phyloP scores from a whole-genome alignment of 2,329 filamentous ascomycete species.

The Magnaporthales sp. region DNA sequence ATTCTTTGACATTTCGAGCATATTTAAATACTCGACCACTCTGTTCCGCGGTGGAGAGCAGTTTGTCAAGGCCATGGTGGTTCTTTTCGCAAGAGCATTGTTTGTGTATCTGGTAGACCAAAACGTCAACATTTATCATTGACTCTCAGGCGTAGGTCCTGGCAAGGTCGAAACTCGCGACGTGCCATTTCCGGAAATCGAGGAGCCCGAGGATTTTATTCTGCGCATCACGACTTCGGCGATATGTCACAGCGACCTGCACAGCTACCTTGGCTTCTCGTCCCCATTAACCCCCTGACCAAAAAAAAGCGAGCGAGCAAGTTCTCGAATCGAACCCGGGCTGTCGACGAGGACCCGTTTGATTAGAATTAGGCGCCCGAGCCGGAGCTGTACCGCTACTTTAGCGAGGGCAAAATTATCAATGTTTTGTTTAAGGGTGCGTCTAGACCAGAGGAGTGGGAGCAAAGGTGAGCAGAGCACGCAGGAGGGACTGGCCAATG shows the following conservation, averaged over 20 bases:
- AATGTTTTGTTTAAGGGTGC: slow-evolving; percentile 14
- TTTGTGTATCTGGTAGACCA: too few relatives aligned
- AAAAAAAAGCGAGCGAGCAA: slow-evolving; percentile 10
- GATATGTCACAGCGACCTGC: neutral
- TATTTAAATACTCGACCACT: too few relatives aligned
- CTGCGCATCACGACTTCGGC: neutral
- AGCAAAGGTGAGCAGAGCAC: neutral
- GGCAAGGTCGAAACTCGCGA: neutral
- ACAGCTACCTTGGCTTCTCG: slow-evolving; percentile 5
- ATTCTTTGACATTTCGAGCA: too few relatives aligned
- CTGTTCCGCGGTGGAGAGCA: too few relatives aligned
- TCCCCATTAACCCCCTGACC: slow-evolving; percentile 14
- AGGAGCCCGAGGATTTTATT: neutral
- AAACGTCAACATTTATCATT: too few relatives aligned
- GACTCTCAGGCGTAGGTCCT: too few relatives aligned
- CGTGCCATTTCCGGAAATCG: neutral
- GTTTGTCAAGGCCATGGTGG: too few relatives aligned
- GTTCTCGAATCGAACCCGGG: slow-evolving; percentile 12
- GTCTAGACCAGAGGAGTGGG: neutral
- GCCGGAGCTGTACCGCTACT: slow-evolving; percentile 16
- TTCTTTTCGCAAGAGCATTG: too few relatives aligned
- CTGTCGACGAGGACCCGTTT: slow-evolving; percentile 15
- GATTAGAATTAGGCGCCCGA: slow-evolving; percentile 19
- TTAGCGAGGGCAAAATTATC: slow-evolving; percentile 13
- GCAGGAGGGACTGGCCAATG: neutral